Percentiles rank a stretch among this genome's conserved stretches.
Conservation (phyloP, 2,329 filamentous ascomycete genomes). For the Cercospora sp. region DNA sequence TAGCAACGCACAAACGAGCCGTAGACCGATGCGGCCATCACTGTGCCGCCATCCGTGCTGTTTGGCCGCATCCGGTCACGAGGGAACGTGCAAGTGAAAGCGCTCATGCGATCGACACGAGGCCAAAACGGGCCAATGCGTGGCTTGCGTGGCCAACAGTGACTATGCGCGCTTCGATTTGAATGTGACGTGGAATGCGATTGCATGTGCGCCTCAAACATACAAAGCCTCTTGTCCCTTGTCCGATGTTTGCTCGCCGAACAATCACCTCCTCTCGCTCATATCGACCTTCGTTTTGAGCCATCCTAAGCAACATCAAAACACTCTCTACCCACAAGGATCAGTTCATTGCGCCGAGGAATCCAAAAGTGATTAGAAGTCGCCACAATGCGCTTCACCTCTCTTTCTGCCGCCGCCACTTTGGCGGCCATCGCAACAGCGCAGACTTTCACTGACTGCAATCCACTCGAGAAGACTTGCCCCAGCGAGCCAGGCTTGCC, state of each 20-base stretch:
- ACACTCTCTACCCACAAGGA: background rate
- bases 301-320: background rate
- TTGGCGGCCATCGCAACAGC: conserved; percentile 55
- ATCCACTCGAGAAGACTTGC: conserved; percentile 72
- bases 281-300: background rate
- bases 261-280: background rate
- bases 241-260: background rate
- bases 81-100: background rate
- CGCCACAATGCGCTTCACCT: conserved; percentile 38
- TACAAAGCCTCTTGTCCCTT: background rate
- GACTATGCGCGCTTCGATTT: conserved; percentile 1
- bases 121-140: conserved; percentile 4
- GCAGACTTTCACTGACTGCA: conserved; percentile 76
- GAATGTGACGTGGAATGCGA: conserved; percentile 11
- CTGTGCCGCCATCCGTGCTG: background rate
- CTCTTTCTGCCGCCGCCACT: conserved; percentile 39
- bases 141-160: conserved; percentile 6
- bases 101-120: conserved; percentile 6
- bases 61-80: background rate
- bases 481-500: conserved; percentile 71
- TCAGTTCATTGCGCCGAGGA: background rate
- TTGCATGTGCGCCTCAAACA: background rate
- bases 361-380: background rate
- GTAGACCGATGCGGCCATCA: background rate
- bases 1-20: background rate